These are phyloP conservation scores for Gaeumannomyces sp. DNA, from an alignment of 2,329 filamentous ascomycete genomes.

Conservation along the genomic window DNA sequence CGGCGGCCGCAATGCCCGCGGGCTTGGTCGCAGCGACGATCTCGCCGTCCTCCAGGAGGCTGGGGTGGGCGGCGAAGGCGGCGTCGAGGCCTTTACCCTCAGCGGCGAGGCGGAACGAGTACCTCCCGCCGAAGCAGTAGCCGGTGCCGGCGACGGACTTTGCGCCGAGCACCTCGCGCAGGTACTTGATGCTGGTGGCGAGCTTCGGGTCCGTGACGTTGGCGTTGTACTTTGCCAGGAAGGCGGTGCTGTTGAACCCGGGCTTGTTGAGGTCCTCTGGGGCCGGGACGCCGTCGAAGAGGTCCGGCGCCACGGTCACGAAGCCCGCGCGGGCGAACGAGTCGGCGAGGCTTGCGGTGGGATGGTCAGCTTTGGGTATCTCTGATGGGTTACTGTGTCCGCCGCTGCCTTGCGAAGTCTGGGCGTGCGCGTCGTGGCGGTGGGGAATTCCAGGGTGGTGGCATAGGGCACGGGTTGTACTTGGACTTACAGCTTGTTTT, in stretches of 20 bases:
- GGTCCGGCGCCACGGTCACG: conserved; percentile 57
- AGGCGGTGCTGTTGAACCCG: conserved; percentile 35
- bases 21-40: conserved; percentile 50
- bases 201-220: conserved; percentile 17
- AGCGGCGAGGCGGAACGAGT: conserved; percentile 45
- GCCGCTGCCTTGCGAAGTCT: no score
- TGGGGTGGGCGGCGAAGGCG: conserved; percentile 60
- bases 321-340: conserved; percentile 62
- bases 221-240: conserved; percentile 33
- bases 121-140: conserved; percentile 27
- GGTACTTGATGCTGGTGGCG: conserved; percentile 3
- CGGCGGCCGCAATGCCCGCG: conserved; percentile 55
- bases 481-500: conserved; percentile 22
- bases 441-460: neutral
- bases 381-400: no score
- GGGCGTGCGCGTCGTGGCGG: neutral
- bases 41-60: conserved; percentile 53
- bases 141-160: neutral
- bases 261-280: conserved; percentile 28
- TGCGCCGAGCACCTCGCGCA: conserved; percentile 3
- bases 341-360: conserved; percentile 46
- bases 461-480: neutral
- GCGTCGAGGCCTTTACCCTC: conserved; percentile 47
- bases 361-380: conserved; percentile 5
- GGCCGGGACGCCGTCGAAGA: conserved; percentile 55